Base-by-base conservation (phyloP, 768 basidiomycete genomes). In the Leucocoprinus sp. region DNA sequence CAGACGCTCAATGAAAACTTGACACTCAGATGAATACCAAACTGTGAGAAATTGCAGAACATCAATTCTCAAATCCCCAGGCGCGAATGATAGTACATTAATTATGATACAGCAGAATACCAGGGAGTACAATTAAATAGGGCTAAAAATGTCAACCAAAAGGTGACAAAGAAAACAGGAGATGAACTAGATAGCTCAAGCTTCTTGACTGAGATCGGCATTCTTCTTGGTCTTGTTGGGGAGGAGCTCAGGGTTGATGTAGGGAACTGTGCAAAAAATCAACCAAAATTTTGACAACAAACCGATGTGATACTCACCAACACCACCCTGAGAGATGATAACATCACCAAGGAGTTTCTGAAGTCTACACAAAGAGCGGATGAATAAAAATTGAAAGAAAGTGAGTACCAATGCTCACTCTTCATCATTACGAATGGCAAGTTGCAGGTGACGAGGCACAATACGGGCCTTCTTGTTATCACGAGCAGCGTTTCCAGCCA, bases 391-490 rank as follows among this genome's bases (percentile, higher is more conserved):
- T 33, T 23, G 27, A 88, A 55, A 93, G 82, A 81, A 91, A 5
- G 31, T 14, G 11, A 5, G 4, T n/a, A n/a, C n/a, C 44, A 31
- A 24, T 14, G 62, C 63, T 8, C 45, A 83, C 82, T 85, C 89
- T 62, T 92, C 89, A 49, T 90, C 88, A 63, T 92, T 90, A 54
- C 91, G 78, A 64, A 93, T 90, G 53, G 92, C 91, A 44, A 93
- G 80, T 59, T 93, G 92, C 39, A 93, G 65, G 67, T 93, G 92
- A 58, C 92, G 82, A 45, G 91, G 92, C 19, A 93, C 87, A 56
- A 93, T 93, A 83, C 92, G 90, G 55, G 86, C 82, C 72, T 93
- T 87, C 76, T 88, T 83, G 71, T 84, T 84, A 64, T 80, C 82
- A 50, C 82, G 78, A 24, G 82, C 87, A 12, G 87, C 86, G 55